A percentile compares a stretch with the other conserved stretches of the same genome.
These are phyloP conservation scores for Artomyces pyxidatus DNA, from an alignment of 768 basidiomycete genomes.

Conservation along the genomic window DNA sequence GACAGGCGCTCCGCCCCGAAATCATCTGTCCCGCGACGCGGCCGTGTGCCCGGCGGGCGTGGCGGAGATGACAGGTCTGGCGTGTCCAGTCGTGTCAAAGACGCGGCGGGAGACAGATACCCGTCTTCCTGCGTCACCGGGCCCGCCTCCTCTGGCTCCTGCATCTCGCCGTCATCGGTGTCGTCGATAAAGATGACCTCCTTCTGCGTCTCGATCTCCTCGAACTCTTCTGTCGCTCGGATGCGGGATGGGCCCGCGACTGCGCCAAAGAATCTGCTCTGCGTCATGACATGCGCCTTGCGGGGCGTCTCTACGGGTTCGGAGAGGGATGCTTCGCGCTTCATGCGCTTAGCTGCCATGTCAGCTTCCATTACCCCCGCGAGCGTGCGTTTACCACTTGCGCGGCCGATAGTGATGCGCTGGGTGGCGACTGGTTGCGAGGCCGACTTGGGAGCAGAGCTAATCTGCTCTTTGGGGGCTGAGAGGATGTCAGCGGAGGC, in stretches of 20 bases:
- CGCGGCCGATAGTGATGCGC: constrained; percentile 38
- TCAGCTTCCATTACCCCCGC: constrained; percentile 66
- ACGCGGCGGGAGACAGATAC: constrained; percentile 66
- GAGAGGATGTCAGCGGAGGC: not conserved
- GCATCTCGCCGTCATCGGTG: constrained; percentile 31
- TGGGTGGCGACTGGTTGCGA: constrained; percentile 8
- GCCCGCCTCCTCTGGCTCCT: constrained; percentile 32
- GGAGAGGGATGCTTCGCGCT: constrained; percentile 23
- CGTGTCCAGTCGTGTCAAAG: constrained; percentile 40
- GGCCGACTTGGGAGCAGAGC: constrained; percentile 4
- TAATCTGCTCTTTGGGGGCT: constrained; percentile 7
- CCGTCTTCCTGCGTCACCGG: constrained; percentile 70
- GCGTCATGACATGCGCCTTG: not conserved
- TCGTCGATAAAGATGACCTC: constrained; percentile 26
- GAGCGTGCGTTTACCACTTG: constrained; percentile 72
- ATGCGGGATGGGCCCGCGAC: constrained; percentile 4
- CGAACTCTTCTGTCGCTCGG: constrained; percentile 4
- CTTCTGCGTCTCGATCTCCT: constrained; percentile 24
- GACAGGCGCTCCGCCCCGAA: constrained; percentile 48
- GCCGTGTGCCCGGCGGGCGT: constrained; percentile 19
- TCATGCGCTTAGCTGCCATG: constrained; percentile 42
- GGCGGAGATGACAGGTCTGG: constrained; percentile 62
- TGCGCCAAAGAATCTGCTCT: constrained; percentile 16
- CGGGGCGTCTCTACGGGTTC: constrained; percentile 33
- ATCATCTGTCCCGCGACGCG: constrained; percentile 22